Conservation (phyloP, 169 alveolate genomes). For the Eimeria zaria region DNA sequence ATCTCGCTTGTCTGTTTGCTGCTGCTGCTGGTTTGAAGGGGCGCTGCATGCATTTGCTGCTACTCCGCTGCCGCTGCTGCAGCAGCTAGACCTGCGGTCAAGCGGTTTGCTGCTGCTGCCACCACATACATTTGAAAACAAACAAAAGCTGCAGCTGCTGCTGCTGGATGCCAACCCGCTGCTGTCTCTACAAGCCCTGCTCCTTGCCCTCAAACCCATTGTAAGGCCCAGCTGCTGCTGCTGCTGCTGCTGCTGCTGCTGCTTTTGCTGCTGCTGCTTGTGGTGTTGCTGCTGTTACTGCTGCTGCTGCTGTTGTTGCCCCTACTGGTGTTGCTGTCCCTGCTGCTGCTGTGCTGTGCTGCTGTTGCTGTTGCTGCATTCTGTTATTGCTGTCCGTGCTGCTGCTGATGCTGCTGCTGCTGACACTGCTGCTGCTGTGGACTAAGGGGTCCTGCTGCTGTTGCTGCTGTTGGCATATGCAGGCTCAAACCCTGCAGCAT, state of each 20-base stretch:
- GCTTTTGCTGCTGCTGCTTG: conserved; percentile 16
- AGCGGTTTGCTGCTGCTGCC: conserved; percentile 16
- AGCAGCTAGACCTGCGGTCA: background rate
- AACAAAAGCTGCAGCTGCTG: background rate
- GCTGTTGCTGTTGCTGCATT: background rate
- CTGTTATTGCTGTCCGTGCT: background rate
- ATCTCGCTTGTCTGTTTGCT: background rate
- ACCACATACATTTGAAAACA: background rate
- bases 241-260: conserved; percentile 58
- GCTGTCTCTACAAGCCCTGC: conserved; percentile 10
- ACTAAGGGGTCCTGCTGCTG: background rate
- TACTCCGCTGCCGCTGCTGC: conserved; percentile 50
- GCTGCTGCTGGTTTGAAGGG: background rate
- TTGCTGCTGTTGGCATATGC: conserved; percentile 35
- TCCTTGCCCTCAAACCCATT: background rate
- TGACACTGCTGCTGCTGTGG: background rate
- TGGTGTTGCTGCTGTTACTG: background rate
- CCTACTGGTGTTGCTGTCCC: background rate
- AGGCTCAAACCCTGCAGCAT: conserved; percentile 34
- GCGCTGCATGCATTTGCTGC: conserved; percentile 32
- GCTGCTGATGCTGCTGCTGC: background rate
- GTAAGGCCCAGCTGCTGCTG: conserved; percentile 57
- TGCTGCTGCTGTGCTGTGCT: background rate
- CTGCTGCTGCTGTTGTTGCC: conserved; percentile 38
- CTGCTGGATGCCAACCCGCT: conserved; percentile 29